Percentiles rank a stretch among this genome's conserved stretches.
These are phyloP conservation scores for Lasiodiplodia hormozganensis DNA, from an alignment of 2,329 filamentous ascomycete species.

Conservation along the genomic window DNA sequence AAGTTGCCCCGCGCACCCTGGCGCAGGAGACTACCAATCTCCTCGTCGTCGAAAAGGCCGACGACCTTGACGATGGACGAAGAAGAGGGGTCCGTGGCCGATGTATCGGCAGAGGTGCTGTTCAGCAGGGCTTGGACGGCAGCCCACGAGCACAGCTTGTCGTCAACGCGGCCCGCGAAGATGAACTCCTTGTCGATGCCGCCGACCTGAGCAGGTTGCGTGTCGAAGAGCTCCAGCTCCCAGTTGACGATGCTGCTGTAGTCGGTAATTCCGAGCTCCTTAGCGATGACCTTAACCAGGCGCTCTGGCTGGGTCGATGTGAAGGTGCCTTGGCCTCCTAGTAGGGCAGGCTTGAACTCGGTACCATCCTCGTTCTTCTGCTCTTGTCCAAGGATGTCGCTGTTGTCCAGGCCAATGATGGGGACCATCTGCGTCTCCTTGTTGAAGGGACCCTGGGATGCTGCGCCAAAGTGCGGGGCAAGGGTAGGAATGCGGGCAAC, in stretches of 20 bases:
- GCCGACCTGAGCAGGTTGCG: constrained; percentile 81
- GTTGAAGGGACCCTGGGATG: constrained; percentile 72
- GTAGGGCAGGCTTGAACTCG: constrained; percentile 48
- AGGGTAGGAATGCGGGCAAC: constrained; percentile 90
- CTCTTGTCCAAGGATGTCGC: constrained; percentile 54
- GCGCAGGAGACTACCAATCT: constrained; percentile 88
- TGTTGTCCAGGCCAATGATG: constrained; percentile 86
- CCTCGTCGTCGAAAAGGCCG: constrained; percentile 96
- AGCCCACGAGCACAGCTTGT: constrained; percentile 96
- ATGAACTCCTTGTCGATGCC: constrained; percentile 93
- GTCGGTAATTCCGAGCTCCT: constrained; percentile 75
- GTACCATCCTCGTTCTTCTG: constrained; percentile 36
- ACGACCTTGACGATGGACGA: constrained; percentile 84
- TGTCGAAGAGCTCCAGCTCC: constrained; percentile 95
- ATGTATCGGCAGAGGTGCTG: constrained; percentile 63
- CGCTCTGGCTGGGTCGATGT: constrained; percentile 82
- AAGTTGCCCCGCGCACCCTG: constrained; percentile 93
- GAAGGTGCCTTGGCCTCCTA: constrained; percentile 76
- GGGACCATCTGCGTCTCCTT: constrained; percentile 93
- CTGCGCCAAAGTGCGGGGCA: constrained; percentile 90
- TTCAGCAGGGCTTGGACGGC: constrained; percentile 84
- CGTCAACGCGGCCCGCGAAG: constrained; percentile 92
- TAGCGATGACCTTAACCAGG: constrained; percentile 82
- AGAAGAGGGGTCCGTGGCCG: constrained; percentile 52
- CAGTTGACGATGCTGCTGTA: constrained; percentile 85